phyloP scores from a whole-genome alignment of 2,329 filamentous ascomycete genomes.

The Elsinoe arachidis region DNA sequence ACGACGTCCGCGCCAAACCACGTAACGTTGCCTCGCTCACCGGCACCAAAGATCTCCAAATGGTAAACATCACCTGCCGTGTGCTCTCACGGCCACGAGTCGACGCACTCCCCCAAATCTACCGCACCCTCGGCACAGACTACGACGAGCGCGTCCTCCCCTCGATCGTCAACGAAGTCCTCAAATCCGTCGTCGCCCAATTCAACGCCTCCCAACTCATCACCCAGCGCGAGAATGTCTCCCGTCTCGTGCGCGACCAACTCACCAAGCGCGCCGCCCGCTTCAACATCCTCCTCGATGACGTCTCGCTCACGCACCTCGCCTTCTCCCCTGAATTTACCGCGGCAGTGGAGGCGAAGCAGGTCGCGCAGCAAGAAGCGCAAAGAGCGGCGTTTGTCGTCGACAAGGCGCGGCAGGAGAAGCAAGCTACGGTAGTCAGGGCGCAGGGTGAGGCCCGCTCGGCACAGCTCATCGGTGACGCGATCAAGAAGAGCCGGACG shows the following conservation, averaged over 20 bases:
- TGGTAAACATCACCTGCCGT: conserved; percentile 99
- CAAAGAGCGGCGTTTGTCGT: conserved; percentile 96
- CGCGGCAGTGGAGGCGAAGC: conserved; percentile 60
- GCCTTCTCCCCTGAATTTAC: conserved; percentile 63
- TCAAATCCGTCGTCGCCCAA: conserved; percentile 96
- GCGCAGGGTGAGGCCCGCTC: conserved; percentile 98
- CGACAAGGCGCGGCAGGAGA: conserved; percentile 98
- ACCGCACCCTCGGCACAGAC: conserved; percentile 87
- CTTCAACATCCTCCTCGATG: conserved; percentile 95
- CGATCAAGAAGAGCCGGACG: conserved; percentile 97
- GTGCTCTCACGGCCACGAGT: conserved; percentile 87
- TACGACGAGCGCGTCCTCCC: conserved; percentile 97
- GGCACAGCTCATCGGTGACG: conserved; percentile 94
- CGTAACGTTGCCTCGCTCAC: conserved; percentile 94
- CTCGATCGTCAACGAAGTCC: conserved; percentile 97
- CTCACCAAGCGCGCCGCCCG: conserved; percentile 80
- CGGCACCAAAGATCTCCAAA: conserved; percentile 97
- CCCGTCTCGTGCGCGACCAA: conserved; percentile 83
- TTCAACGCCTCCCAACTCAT: conserved; percentile 98
- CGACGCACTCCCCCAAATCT: conserved; percentile 88
- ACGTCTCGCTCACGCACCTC: conserved; percentile 83
- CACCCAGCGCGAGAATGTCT: conserved; percentile 96
- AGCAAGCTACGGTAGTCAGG: conserved; percentile 96
- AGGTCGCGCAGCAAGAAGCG: conserved; percentile 77
- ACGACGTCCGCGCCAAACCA: conserved; percentile 96